Evolutionary conservation across 257 asterid genomes (phyloP), one percentile per base, ranked within the genome.

Genomic region (Gynochthodes officinalis): DNA sequence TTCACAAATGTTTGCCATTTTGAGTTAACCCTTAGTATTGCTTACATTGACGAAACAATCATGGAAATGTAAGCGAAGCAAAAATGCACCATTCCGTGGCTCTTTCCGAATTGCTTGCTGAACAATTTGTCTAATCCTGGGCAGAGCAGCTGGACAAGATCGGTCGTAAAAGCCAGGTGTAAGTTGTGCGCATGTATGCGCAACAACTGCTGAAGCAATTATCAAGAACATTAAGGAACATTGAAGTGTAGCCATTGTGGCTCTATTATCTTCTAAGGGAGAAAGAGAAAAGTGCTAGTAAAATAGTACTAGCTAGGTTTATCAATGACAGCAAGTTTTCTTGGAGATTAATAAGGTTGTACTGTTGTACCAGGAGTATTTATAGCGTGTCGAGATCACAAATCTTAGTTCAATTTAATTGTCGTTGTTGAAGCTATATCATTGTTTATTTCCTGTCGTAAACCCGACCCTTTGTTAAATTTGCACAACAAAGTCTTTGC

Each of bases 11-110:
- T n/a, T n/a, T n/a, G n/a, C n/a, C n/a, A n/a, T n/a, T n/a, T n/a
- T n/a, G n/a, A n/a, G n/a, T n/a, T n/a, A n/a, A n/a, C n/a, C n/a
- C n/a, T n/a, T n/a, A n/a, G n/a, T n/a, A n/a, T n/a, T n/a, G n/a
- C 59, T 50, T 84, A 84, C 86, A 15, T 77, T 64, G 50, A 82
- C 86, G 4, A 79, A 84, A 39, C 84, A 81, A 15, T 81, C 86
- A 66, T 81, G 84, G 62, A 83, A 83, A 77, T 80, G 87, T 7
- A 83, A 73, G 58, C 87, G 84, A 37, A 80, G 59, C 66, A 84
- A 52, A 11, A 84, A 84, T 4, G 80, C 86, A 2, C 82, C 85
- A 77, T 77, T 75, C 43, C 75, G 75, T 11, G 30, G 43, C 74
- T 75, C 79, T 27, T 59, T 44, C 19, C 0, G 1, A 4, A 75